Percentiles rank a stretch among this genome's conserved stretches.
Evolutionary conservation across 2,329 filamentous ascomycete species (phyloP).

Genomic region (Microsporum audouinii): DNA sequence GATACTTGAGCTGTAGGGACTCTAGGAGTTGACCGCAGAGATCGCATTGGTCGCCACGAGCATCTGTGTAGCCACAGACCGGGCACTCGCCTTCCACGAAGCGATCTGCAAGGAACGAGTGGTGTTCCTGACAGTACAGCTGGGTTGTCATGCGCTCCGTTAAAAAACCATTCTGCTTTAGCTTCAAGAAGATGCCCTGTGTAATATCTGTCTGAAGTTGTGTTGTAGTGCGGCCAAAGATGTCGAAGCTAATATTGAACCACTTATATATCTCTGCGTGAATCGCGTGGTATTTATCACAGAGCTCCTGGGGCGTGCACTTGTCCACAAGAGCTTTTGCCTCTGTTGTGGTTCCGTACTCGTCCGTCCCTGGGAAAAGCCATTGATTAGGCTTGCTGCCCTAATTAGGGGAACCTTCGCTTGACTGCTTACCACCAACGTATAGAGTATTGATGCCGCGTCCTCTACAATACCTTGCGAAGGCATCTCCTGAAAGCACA

Average conservation of each 20-base stretch:
- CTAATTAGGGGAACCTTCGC: background rate
- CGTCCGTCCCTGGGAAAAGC: constrained; percentile 27
- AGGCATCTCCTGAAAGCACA: constrained; percentile 44
- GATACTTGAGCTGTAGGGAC: constrained; percentile 65
- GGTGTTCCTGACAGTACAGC: constrained; percentile 73
- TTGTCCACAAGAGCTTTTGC: constrained; percentile 44
- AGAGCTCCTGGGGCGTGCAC: constrained; percentile 40
- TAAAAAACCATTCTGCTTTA: constrained; percentile 80
- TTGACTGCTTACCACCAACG: constrained; percentile 34
- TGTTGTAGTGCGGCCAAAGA: constrained; percentile 82
- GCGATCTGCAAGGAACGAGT: constrained; percentile 36
- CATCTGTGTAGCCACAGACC: constrained; percentile 52
- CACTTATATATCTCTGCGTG: constrained; percentile 44
- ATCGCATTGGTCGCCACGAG: constrained; percentile 63
- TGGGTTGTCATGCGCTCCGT: constrained; percentile 80
- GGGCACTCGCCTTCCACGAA: constrained; percentile 42
- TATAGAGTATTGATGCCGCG: constrained; percentile 42
- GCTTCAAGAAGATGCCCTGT: constrained; percentile 75
- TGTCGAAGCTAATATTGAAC: constrained; percentile 45
- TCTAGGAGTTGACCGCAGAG: constrained; percentile 62
- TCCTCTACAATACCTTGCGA: constrained; percentile 38
- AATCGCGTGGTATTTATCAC: constrained; percentile 43
- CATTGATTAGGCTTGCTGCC: background rate
- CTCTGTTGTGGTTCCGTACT: constrained; percentile 45
- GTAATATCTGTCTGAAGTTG: constrained; percentile 81